Evolutionary conservation across 768 basidiomycete genomes (phyloP), one percentile per base, ranked within the genome.

Genomic region (Russula brevipes): DNA sequence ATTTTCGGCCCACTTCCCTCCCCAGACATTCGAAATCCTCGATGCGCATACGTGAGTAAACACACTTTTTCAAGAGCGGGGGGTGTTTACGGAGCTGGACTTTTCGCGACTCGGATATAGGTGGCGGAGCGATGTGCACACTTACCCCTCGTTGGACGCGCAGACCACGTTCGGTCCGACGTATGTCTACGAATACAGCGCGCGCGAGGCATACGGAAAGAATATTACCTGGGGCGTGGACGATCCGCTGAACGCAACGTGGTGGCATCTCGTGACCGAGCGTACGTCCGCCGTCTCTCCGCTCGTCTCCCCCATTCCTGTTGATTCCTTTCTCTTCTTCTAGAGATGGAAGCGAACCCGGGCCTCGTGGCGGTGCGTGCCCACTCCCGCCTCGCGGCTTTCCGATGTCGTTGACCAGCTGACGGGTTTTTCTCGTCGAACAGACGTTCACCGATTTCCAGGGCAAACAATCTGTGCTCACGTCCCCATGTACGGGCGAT

Each of bases 221-320:
- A 81, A 74, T 57, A 80, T 86, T 55, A 72, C 78, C 1, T 91
- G 89, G 89, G 76, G 78, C 35, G 71, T 75, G 3, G 76, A 78
- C 58, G 88, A 88, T 69, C 89, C 89, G 0, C 73, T 91, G 65
- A 91, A 91, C 63, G 87, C 87, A 8, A 90, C 89, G 10, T 91
- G 86, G 85, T 91, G 89, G 89, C 89, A 90, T 68, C 81, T 73
- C 51, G 86, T 91, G 46, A 90, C 89, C 9, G 87, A 89, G 74
- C 80, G 87, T 85, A 60, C 65, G 79, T 75, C 7, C 14, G 2
- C 49, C 19, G 39, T 62, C 33, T 16, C 11, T 41, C 24, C 36
- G 24, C 51, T 30, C 19, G 16, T 38, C 44, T 55, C 4, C 57
- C 53, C 35, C 45, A 4, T 50, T 17, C n/a, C 44, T 33, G n/a